These are phyloP conservation scores for Pisolithus tinctorius DNA, from an alignment of 768 basidiomycete species.

Conservation along the genomic window DNA sequence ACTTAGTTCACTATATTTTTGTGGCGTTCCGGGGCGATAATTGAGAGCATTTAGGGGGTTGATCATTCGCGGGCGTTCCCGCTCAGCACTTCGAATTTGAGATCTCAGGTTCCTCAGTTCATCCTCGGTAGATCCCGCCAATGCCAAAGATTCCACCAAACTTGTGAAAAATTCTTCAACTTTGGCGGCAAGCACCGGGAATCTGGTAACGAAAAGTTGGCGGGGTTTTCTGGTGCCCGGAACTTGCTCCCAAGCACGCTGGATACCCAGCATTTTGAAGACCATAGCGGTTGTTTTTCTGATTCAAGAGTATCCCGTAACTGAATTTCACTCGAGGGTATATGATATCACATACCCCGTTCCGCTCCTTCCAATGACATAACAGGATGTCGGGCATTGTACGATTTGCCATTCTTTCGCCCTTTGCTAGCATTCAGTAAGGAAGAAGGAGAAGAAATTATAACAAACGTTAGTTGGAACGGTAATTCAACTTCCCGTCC, in stretches of 20 bases:
- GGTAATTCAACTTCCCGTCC: conserved; percentile 12
- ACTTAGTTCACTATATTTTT: conserved; percentile 45
- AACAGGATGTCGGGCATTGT: conserved; percentile 48
- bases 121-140: conserved; percentile 29
- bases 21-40: conserved; percentile 29
- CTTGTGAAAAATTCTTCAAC: conserved; percentile 60
- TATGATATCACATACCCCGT: conserved; percentile 43
- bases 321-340: too few species aligned
- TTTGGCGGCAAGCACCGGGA: conserved; percentile 55
- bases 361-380: conserved; percentile 57
- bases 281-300: conserved; percentile 77
- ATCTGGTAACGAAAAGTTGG: conserved; percentile 71
- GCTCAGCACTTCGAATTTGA: conserved; percentile 9
- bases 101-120: conserved; percentile 30
- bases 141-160: conserved; percentile 39
- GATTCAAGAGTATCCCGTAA: not conserved
- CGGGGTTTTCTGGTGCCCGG: conserved; percentile 39
- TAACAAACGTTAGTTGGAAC: conserved; percentile 10
- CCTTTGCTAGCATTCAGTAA: conserved; percentile 8
- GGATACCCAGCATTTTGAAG: conserved; percentile 67
- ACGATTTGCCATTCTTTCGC: conserved; percentile 46
- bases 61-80: conserved; percentile 13
- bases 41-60: conserved; percentile 33
- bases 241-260: conserved; percentile 43
- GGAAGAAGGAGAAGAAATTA: not conserved